phyloP scores from a whole-genome alignment of 177 flowering plant genomes.

The Vitis hybrid region DNA sequence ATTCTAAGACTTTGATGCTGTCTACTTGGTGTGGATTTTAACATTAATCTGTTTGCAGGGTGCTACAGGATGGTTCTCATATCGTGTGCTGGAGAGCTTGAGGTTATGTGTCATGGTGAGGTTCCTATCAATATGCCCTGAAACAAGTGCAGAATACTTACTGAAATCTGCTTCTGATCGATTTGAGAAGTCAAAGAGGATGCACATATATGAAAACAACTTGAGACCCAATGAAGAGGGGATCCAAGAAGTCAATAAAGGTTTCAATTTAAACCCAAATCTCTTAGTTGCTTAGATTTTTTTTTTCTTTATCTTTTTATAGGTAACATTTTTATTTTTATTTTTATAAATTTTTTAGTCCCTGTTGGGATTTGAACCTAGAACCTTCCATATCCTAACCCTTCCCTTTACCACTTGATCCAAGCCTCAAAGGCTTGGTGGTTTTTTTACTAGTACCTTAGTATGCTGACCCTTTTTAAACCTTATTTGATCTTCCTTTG shows the following conservation, averaged over 20 bases:
- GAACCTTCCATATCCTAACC: too few species aligned
- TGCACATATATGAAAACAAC: constrained; percentile 26
- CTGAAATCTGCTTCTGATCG: constrained; percentile 41
- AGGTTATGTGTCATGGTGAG: constrained; percentile 55
- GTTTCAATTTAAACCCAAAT: constrained; percentile 22
- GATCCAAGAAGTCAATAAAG: constrained; percentile 37
- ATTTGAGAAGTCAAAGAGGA: constrained; percentile 65
- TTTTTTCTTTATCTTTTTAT: background rate
- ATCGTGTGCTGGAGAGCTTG: constrained; percentile 37
- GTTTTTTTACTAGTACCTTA: too few species aligned
- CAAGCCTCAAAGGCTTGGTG: too few species aligned
- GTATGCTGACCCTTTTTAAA: too few species aligned
- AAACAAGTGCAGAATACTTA: constrained; percentile 47
- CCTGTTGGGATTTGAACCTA: too few species aligned
- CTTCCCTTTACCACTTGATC: too few species aligned
- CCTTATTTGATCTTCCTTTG: too few species aligned
- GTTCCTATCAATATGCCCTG: constrained; percentile 62
- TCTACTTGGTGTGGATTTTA: background rate
- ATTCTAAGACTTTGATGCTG: background rate
- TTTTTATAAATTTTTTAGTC: too few species aligned
- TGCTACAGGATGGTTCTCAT: constrained; percentile 80
- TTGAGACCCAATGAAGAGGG: constrained; percentile 31
- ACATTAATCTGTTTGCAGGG: constrained; percentile 33
- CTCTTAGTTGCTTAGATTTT: background rate
- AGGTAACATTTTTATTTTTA: too few species aligned